Percentiles rank a stretch among this genome's conserved stretches.
Evolutionary conservation across 495 filamentous ascomycete genomes (phyloP).

Genomic region (Podospora fimiseda): DNA sequence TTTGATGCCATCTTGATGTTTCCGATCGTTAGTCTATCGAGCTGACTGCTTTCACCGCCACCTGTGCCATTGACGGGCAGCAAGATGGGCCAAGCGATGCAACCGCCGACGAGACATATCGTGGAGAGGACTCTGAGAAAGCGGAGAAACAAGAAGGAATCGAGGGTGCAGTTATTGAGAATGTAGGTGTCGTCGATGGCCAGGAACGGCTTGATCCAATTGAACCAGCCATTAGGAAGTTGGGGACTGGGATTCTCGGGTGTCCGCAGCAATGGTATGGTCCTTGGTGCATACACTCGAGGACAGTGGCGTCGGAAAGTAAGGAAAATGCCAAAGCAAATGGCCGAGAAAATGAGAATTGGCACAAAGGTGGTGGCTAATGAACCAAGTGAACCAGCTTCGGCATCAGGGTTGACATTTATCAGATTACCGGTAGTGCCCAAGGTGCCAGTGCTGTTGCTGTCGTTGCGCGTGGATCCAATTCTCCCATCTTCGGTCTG

Average conservation of each 20-base stretch:
- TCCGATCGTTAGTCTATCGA: slow-evolving; percentile 61
- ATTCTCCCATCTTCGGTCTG: slow-evolving; percentile 22
- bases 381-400: slow-evolving; percentile 22
- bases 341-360: slow-evolving; percentile 34
- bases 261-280: slow-evolving; percentile 17
- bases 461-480: slow-evolving; percentile 25
- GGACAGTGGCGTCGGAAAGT: slow-evolving; percentile 21
- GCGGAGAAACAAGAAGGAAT: slow-evolving; percentile 75
- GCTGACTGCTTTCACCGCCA: slow-evolving; percentile 49
- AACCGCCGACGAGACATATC: slow-evolving; percentile 66
- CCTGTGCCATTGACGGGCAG: slow-evolving; percentile 75
- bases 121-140: slow-evolving; percentile 64
- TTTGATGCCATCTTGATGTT: slow-evolving; percentile 49
- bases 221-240: slow-evolving; percentile 59
- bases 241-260: slow-evolving; percentile 46
- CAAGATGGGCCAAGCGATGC: slow-evolving; percentile 68
- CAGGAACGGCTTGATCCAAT: slow-evolving; percentile 59
- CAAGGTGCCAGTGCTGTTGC: slow-evolving; percentile 20
- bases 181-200: slow-evolving; percentile 56
- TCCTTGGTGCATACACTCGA: slow-evolving; percentile 31
- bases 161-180: slow-evolving; percentile 61
- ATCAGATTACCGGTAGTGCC: slow-evolving; percentile 5
- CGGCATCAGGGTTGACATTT: background rate
- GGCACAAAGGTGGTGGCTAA: slow-evolving; percentile 50
- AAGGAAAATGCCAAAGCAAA: slow-evolving; percentile 29